A percentile compares a stretch with the other conserved stretches of the same genome.
These are phyloP conservation scores for Borealophlyctis nickersoniae DNA, from an alignment of 192 early-diverging fungal species.

Conservation along the genomic window DNA sequence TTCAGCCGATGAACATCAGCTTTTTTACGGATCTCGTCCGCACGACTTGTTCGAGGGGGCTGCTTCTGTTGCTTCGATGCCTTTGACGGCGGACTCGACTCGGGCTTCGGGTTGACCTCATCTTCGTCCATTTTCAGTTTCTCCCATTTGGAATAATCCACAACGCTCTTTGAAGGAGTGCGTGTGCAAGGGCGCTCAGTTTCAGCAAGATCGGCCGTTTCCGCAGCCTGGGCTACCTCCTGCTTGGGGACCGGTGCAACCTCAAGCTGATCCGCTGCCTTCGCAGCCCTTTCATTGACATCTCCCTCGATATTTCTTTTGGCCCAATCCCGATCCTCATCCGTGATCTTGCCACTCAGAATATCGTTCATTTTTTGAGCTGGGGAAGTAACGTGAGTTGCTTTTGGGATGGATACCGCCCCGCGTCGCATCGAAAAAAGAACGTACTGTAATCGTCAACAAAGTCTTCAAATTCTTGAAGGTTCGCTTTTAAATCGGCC, in stretches of 20 bases:
- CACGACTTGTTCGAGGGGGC: neutral
- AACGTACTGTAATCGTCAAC: slow-evolving; percentile 28
- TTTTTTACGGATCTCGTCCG: slow-evolving; percentile 5
- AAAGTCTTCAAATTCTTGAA: slow-evolving; percentile 23
- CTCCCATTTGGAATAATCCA: slow-evolving; percentile 22
- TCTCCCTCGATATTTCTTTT: neutral
- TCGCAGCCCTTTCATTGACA: neutral
- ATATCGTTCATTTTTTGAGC: slow-evolving; percentile 27
- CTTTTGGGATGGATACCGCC: too few relatives aligned
- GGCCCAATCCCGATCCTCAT: slow-evolving; percentile 4
- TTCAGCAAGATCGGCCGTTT: too few relatives aligned
- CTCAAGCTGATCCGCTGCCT: neutral
- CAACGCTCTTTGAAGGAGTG: too few relatives aligned
- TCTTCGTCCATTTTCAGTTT: neutral
- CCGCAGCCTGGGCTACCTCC: too few relatives aligned
- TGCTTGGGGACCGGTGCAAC: neutral
- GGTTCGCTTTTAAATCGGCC: slow-evolving; percentile 13
- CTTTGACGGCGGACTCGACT: neutral
- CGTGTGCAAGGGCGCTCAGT: too few relatives aligned
- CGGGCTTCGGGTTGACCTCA: neutral
- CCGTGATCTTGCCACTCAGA: slow-evolving; percentile 14
- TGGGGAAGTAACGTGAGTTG: neutral
- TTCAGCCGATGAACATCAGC: slow-evolving; percentile 12
- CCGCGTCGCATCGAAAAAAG: too few relatives aligned
- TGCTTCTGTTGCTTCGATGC: slow-evolving; percentile 4